These are phyloP conservation scores for Triadica sebifera DNA, from an alignment of 345 rosid genomes.

Conservation along the genomic window DNA sequence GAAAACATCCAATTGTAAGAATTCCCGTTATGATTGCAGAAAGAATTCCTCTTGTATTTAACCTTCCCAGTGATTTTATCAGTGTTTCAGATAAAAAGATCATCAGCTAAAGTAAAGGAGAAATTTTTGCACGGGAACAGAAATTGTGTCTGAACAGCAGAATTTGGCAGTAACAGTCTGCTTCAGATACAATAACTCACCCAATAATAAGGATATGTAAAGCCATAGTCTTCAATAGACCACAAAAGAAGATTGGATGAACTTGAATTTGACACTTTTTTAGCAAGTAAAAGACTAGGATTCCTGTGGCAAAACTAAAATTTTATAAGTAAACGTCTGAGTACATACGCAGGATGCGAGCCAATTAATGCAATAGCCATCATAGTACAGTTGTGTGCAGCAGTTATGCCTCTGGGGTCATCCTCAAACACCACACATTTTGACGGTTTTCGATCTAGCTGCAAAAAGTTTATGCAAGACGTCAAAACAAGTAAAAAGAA, in stretches of 20 bases:
- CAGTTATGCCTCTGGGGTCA: constrained; percentile 85
- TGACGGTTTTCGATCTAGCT: constrained; percentile 94
- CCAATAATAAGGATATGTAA: not conserved
- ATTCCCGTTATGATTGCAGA: too few relatives aligned
- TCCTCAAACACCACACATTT: constrained; percentile 95
- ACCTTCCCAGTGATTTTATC: too few relatives aligned
- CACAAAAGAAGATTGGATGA: not conserved
- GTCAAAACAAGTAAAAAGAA: constrained; percentile 11
- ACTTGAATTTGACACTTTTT: not conserved
- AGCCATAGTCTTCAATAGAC: not conserved
- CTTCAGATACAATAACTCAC: not conserved
- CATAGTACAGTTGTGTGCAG: constrained; percentile 97
- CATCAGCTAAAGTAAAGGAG: not conserved
- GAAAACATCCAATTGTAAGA: too few relatives aligned
- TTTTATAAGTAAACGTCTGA: not conserved
- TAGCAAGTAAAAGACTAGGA: not conserved
- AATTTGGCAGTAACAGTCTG: not conserved
- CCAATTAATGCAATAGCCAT: constrained; percentile 94
- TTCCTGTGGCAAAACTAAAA: not conserved
- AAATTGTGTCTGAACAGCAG: not conserved
- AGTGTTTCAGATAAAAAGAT: not conserved
- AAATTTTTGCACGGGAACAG: not conserved
- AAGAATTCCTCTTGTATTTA: too few relatives aligned
- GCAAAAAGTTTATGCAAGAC: constrained; percentile 22
- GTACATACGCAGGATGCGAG: constrained; percentile 77